These are phyloP conservation scores for Rhizomucor miehei DNA, from an alignment of 371 early-diverging fungal species.

Conservation along the genomic window DNA sequence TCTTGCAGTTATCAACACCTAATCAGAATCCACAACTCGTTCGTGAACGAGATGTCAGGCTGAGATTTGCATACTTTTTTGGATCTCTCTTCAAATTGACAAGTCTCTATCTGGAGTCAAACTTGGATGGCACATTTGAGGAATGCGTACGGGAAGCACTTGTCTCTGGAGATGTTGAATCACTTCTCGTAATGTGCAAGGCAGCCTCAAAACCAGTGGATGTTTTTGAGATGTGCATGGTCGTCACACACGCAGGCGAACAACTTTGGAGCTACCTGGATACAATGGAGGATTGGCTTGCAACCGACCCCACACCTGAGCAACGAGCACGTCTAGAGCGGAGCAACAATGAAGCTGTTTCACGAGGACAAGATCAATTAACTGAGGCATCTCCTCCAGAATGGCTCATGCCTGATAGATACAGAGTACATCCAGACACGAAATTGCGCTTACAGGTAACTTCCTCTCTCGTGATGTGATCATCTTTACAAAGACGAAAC, in stretches of 20 bases:
- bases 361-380: slow-evolving; percentile 5
- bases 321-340: slow-evolving; percentile 22
- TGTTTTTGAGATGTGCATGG: slow-evolving; percentile 39
- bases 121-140: slow-evolving; percentile 46
- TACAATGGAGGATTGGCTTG: slow-evolving; percentile 28
- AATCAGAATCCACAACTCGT: background rate
- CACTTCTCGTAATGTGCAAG: slow-evolving; percentile 33
- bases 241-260: slow-evolving; percentile 41
- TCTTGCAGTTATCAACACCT: background rate
- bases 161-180: slow-evolving; percentile 40
- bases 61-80: slow-evolving; percentile 42
- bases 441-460: slow-evolving; percentile 36
- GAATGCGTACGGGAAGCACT: slow-evolving; percentile 44
- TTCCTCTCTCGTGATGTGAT: background rate
- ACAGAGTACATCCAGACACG: slow-evolving; percentile 31
- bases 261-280: slow-evolving; percentile 39
- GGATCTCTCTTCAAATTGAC: slow-evolving; percentile 41
- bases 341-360: background rate
- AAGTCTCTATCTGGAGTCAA: slow-evolving; percentile 44
- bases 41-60: slow-evolving; percentile 14
- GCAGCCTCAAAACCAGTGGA: slow-evolving; percentile 41
- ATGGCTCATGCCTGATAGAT: slow-evolving; percentile 46
- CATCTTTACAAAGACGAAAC: background rate
- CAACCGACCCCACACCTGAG: slow-evolving; percentile 33
- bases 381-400: slow-evolving; percentile 28